A percentile compares a stretch with the other conserved stretches of the same genome.
These are phyloP conservation scores for Mycena olivaceomarginata DNA, from an alignment of 768 basidiomycete species.

Conservation along the genomic window DNA sequence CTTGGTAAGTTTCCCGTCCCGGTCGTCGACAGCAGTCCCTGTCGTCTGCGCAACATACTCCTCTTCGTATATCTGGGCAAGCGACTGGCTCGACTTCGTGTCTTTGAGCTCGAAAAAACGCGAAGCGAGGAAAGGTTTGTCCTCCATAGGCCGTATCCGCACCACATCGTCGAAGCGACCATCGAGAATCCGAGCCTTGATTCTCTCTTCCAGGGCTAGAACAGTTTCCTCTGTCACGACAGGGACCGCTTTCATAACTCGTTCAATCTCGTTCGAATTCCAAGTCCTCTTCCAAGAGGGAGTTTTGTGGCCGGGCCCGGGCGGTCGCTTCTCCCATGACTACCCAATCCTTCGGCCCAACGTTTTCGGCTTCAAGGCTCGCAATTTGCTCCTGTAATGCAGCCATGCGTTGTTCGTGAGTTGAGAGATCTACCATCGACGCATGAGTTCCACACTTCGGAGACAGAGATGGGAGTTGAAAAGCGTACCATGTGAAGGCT, in stretches of 20 bases:
- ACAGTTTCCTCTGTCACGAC: constrained; percentile 93
- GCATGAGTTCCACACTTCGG: constrained; percentile 35
- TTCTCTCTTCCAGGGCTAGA: constrained; percentile 88
- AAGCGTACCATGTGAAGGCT: constrained; percentile 53
- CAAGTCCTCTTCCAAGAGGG: constrained; percentile 93
- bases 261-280: constrained; percentile 95
- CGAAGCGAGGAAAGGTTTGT: constrained; percentile 94
- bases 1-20: constrained; percentile 91
- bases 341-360: constrained; percentile 94
- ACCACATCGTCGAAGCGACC: constrained; percentile 94
- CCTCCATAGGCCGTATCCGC: constrained; percentile 85
- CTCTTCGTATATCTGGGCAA: constrained; percentile 97
- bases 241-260: constrained; percentile 90
- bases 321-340: constrained; percentile 93
- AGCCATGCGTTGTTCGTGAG: constrained; percentile 87
- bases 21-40: constrained; percentile 76
- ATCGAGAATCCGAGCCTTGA: constrained; percentile 92
- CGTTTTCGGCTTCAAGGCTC: constrained; percentile 89
- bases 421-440: constrained; percentile 73
- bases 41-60: constrained; percentile 87
- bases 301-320: constrained; percentile 90
- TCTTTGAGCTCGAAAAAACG: constrained; percentile 93
- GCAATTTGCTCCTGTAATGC: constrained; percentile 87
- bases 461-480: constrained; percentile 6
- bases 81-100: constrained; percentile 89